Percentiles rank a stretch among this genome's conserved stretches.
Conservation (phyloP, 2,329 filamentous ascomycete species). For the Hypoxylon rubiginosum region DNA sequence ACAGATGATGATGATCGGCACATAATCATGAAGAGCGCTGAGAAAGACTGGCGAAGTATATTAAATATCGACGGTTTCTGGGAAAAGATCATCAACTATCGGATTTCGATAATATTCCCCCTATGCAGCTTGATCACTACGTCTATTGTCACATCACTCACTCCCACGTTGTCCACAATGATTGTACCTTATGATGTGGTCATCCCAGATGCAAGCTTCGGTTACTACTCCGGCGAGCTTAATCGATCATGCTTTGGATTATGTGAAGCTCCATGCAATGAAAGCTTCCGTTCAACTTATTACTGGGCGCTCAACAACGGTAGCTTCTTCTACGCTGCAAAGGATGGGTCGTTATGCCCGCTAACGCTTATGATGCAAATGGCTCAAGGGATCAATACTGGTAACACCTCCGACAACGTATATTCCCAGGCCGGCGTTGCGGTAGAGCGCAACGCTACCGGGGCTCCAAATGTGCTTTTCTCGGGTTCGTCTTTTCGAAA, state of each 20-base stretch:
- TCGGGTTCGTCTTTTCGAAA: not conserved
- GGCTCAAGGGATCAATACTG: slow-evolving; percentile 5
- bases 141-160: slow-evolving; percentile 5
- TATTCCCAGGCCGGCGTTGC: slow-evolving; percentile 10
- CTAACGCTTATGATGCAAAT: not conserved
- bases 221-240: not conserved
- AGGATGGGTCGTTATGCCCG: slow-evolving; percentile 8
- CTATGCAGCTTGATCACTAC: slow-evolving; percentile 9
- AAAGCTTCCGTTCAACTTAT: not conserved
- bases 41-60: slow-evolving; percentile 4
- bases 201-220: slow-evolving; percentile 2
- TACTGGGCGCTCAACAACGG: slow-evolving; percentile 10
- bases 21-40: not conserved
- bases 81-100: slow-evolving; percentile 7
- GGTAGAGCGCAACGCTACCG: slow-evolving; percentile 4
- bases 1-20: not conserved
- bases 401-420: slow-evolving; percentile 4
- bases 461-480: slow-evolving; percentile 2
- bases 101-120: not conserved
- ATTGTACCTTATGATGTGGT: not conserved
- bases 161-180: not conserved
- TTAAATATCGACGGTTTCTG: not conserved
- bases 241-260: slow-evolving; percentile 7
- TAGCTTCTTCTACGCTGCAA: not conserved
- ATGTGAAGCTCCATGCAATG: slow-evolving; percentile 2